Evolutionary conservation across 768 basidiomycete species (phyloP).

Genomic region (Naganishia onofrii): DNA sequence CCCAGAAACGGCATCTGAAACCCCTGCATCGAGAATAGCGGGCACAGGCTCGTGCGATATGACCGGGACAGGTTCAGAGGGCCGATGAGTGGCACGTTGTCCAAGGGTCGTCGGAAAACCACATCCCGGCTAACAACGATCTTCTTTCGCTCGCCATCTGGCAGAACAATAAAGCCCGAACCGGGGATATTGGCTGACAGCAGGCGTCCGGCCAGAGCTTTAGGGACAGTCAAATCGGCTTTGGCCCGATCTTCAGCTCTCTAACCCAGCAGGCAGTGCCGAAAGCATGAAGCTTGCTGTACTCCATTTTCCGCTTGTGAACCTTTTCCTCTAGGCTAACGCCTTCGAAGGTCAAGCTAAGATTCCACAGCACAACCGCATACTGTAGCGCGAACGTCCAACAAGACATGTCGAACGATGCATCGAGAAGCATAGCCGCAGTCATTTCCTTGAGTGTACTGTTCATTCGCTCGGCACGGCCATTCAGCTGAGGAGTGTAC

Average conservation of each 20-base stretch:
- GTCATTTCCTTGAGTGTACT: slow-evolving; percentile 35
- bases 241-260: slow-evolving; percentile 1
- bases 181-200: neutral
- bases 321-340: slow-evolving; percentile 22
- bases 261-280: slow-evolving; percentile 7
- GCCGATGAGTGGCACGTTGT: too few relatives aligned
- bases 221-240: slow-evolving; percentile 17
- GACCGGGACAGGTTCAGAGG: too few relatives aligned
- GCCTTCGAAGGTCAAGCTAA: slow-evolving; percentile 11
- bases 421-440: slow-evolving; percentile 29
- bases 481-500: slow-evolving; percentile 32
- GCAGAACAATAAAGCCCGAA: slow-evolving; percentile 7
- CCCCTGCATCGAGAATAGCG: too few relatives aligned
- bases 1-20: too few relatives aligned
- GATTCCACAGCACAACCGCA: slow-evolving; percentile 14
- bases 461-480: slow-evolving; percentile 35
- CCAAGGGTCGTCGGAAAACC: too few relatives aligned
- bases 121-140: slow-evolving; percentile 18
- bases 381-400: slow-evolving; percentile 29
- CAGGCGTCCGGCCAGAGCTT: neutral
- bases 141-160: neutral
- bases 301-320: neutral
- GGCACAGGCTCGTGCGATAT: too few relatives aligned
- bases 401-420: slow-evolving; percentile 22
- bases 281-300: slow-evolving; percentile 24